Base-by-base conservation (phyloP, 2,329 filamentous ascomycete species). In the Colletotrichum sp. region DNA sequence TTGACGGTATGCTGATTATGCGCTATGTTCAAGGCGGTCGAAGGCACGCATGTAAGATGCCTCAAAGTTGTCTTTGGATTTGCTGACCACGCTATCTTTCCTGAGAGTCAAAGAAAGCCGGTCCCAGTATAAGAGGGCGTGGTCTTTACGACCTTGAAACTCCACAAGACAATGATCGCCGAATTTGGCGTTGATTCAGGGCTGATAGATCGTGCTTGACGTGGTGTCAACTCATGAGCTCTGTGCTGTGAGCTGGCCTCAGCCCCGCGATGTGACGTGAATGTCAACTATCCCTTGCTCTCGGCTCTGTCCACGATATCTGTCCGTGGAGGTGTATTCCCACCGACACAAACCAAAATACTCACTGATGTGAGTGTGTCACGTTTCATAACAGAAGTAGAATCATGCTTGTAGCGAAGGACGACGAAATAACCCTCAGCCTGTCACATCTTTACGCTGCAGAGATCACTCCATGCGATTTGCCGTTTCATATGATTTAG, bases 401-500 rank as follows among this genome's bases (percentile, higher is more conserved):
- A 10, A 44, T 3, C 8, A 18, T 44, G 18, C 5, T 0, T 44
- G 5, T 18, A 44, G 9, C 16, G 39, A 18, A 44, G 2, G 0
- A 2, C 18, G 39, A 44, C 39, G 39, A 44, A 44, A n/a, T n/a
- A 5, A 44, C 8, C 2, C 3, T n/a, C 39, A 48, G 18, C 0
- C 39, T 48, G 18, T n/a, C 5, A 6, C 5, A 44, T n/a, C 39
- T n/a, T 44, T 12, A 44, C 16, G 0, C 39, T n/a, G 5, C 39
- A n/a, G 3, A 48, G 39, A 44, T 44, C 2, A 3, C 39, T 6
- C 0, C 5, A 2, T 4, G 1, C 10, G 0, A 22, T 22, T 13
- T 6, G 10, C 1, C 44, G 5, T 48, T 48, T 7, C 0, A 48
- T 0, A 48, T 1, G n/a, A 48, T 48, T 3, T 1, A 48, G 18